phyloP scores from a whole-genome alignment of 495 filamentous ascomycete genomes.

The Penicillium riverlandense region DNA sequence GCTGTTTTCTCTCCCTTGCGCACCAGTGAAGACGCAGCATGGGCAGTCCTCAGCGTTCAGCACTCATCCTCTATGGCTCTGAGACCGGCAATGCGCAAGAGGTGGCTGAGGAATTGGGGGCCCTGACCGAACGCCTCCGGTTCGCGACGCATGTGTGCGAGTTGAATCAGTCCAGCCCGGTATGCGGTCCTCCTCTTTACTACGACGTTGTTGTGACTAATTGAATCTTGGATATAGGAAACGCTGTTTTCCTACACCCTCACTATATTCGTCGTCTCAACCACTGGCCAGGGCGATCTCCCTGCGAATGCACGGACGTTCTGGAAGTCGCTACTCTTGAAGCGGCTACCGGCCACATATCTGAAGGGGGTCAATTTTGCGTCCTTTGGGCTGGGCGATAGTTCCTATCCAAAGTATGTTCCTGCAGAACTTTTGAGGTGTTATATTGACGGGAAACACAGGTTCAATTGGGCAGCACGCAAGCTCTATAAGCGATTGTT shows the following conservation, averaged over 20 bases:
- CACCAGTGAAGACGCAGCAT: constrained; percentile 10
- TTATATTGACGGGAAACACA: constrained; percentile 23
- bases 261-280: constrained; percentile 75
- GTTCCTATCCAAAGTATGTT: constrained; percentile 78
- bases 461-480: constrained; percentile 87
- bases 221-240: constrained; percentile 21
- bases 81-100: constrained; percentile 94
- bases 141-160: constrained; percentile 68
- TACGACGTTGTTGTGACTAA: not conserved
- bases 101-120: constrained; percentile 74
- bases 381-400: constrained; percentile 89
- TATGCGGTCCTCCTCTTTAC: constrained; percentile 17
- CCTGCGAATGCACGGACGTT: constrained; percentile 72
- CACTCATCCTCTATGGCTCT: constrained; percentile 83
- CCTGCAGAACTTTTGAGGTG: not conserved
- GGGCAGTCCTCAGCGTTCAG: constrained; percentile 38
- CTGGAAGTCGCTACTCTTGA: constrained; percentile 78
- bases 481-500: constrained; percentile 80
- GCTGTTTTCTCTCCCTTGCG: not conserved
- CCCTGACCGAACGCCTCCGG: constrained; percentile 62
- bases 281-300: constrained; percentile 91
- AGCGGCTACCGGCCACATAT: constrained; percentile 64
- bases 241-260: constrained; percentile 47
- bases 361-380: constrained; percentile 63
- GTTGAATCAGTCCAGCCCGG: constrained; percentile 68